Conservation (phyloP, 169 alveolate genomes). For the Nephromyces sp. region DNA sequence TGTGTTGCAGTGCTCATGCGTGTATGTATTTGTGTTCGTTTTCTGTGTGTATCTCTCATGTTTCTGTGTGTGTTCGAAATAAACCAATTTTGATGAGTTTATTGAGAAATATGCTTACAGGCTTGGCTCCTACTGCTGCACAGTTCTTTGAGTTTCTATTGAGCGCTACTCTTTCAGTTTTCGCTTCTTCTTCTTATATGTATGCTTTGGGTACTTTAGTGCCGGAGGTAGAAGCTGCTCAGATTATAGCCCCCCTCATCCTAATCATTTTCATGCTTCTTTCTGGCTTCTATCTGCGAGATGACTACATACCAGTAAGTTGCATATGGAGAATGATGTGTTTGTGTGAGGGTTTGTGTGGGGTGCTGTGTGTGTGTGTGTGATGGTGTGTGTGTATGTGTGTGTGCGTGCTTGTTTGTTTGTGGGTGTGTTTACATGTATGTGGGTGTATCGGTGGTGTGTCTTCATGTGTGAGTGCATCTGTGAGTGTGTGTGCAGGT, state of each 20-base stretch:
- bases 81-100: too few species aligned
- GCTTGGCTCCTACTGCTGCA: too few species aligned
- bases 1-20: not conserved
- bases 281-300: conserved; percentile 18
- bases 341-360: not conserved
- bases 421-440: not conserved
- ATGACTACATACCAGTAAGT: conserved; percentile 24
- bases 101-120: too few species aligned
- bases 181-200: conserved; percentile 19
- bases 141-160: conserved; percentile 3
- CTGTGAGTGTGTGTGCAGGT: not conserved
- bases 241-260: conserved; percentile 10
- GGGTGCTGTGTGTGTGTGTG: too few species aligned
- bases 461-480: not conserved
- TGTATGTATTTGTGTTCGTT: not conserved
- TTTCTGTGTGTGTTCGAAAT: too few species aligned
- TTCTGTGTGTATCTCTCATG: not conserved
- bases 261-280: conserved; percentile 12
- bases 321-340: not conserved
- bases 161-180: conserved; percentile 4
- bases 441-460: not conserved
- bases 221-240: conserved; percentile 20
- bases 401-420: not conserved
- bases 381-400: not conserved
- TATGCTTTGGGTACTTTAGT: not conserved